phyloP scores from a whole-genome alignment of 1,284 basidiomycete species.

The Ganoderma leucocontextum region DNA sequence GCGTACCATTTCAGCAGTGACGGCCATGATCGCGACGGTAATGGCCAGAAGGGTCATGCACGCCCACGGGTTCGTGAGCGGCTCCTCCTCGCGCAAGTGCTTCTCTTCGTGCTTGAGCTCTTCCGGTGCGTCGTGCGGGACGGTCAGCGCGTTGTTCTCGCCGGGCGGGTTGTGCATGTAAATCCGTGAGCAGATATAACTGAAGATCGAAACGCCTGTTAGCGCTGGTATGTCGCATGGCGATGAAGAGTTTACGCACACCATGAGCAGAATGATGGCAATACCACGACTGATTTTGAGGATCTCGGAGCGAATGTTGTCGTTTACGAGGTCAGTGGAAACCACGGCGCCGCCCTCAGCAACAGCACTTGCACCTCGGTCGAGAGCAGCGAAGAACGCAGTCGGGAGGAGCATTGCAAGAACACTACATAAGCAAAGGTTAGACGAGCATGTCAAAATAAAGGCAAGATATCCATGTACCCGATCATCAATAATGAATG shows the following conservation, averaged over 20 bases:
- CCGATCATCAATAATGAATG: conserved; percentile 72
- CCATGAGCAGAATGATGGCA: conserved; percentile 63
- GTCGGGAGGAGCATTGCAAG: conserved; percentile 68
- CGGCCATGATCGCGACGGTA: conserved; percentile 66
- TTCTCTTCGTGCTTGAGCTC: conserved; percentile 52
- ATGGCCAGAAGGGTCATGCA: conserved; percentile 59
- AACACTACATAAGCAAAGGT: conserved; percentile 59
- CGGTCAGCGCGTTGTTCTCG: conserved; percentile 54
- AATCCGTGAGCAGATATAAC: conserved; percentile 70
- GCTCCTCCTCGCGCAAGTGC: conserved; percentile 52
- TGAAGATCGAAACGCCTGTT: conserved; percentile 30
- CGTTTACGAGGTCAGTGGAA: conserved; percentile 41
- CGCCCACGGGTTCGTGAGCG: conserved; percentile 67
- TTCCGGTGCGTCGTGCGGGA: conserved; percentile 53
- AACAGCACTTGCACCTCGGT: conserved; percentile 43
- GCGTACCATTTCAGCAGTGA: conserved; percentile 73
- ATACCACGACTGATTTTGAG: conserved; percentile 69
- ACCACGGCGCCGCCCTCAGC: conserved; percentile 4
- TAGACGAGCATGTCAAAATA: conserved; percentile 35
- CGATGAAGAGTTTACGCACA: conserved; percentile 49
- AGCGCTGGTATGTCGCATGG: not conserved
- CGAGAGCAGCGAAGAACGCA: conserved; percentile 71
- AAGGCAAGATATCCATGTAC: conserved; percentile 42
- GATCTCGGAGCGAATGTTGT: conserved; percentile 44
- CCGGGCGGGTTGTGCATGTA: conserved; percentile 76